Conservation (phyloP, 2,329 filamentous ascomycete species). For the Erysiphe neolycopersici region DNA sequence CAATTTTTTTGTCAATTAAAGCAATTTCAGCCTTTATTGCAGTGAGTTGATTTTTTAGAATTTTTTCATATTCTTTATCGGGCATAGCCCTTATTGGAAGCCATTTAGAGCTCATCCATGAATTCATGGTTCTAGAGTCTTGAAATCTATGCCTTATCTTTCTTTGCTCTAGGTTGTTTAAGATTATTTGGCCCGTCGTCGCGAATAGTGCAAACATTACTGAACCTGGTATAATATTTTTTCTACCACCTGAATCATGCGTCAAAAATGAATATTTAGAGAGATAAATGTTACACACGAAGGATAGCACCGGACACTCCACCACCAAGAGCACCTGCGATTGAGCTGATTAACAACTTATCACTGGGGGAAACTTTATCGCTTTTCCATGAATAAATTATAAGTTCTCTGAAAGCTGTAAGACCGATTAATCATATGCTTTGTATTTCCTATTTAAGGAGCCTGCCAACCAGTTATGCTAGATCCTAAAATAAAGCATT, state of each 20-base stretch:
- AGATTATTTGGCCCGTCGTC: slow-evolving; percentile 26
- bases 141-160: slow-evolving; percentile 14
- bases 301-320: slow-evolving; percentile 34
- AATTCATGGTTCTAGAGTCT: slow-evolving; percentile 10
- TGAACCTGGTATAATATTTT: slow-evolving; percentile 25
- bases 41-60: slow-evolving; percentile 45
- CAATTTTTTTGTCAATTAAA: slow-evolving; percentile 50
- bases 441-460: not conserved
- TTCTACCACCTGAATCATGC: slow-evolving; percentile 24
- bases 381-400: slow-evolving; percentile 21
- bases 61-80: slow-evolving; percentile 44
- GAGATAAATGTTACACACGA: slow-evolving; percentile 14
- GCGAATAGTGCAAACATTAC: slow-evolving; percentile 32
- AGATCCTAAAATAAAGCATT: slow-evolving; percentile 56
- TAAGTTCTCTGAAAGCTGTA: slow-evolving; percentile 22
- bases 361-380: slow-evolving; percentile 24
- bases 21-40: slow-evolving; percentile 52
- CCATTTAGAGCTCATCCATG: slow-evolving; percentile 32
- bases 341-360: slow-evolving; percentile 35
- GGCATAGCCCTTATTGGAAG: slow-evolving; percentile 43
- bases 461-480: slow-evolving; percentile 41
- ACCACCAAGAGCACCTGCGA: slow-evolving; percentile 46
- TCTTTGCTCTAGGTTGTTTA: slow-evolving; percentile 21
- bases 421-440: not conserved
- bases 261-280: not conserved